phyloP scores from a whole-genome alignment of 2,329 filamentous ascomycete species.

The Capronia americana region DNA sequence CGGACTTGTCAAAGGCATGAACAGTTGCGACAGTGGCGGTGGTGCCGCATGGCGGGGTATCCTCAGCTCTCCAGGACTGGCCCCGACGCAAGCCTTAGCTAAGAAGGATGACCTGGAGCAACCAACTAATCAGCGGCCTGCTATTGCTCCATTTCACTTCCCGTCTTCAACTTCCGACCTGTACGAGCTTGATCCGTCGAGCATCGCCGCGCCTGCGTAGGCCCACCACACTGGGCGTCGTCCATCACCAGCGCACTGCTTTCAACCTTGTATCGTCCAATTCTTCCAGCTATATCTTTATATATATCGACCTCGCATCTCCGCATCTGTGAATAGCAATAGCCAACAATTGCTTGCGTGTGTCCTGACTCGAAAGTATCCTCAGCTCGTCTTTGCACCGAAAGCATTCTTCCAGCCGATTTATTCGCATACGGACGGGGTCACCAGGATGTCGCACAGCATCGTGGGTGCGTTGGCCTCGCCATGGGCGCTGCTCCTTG shows the following conservation, averaged over 20 bases:
- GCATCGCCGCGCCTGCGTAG: conserved; percentile 13
- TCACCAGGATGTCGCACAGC: conserved; percentile 27
- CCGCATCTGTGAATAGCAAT: background rate
- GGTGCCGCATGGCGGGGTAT: conserved; percentile 5
- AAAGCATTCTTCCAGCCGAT: background rate
- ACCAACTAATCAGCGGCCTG: conserved; percentile 1
- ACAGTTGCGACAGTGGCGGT: background rate
- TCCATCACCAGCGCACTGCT: conserved; percentile 28
- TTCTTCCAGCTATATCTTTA: background rate
- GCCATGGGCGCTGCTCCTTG: conserved; percentile 54
- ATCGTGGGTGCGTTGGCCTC: conserved; percentile 39
- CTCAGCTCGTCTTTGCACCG: background rate
- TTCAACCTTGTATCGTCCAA: conserved; percentile 6
- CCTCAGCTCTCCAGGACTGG: background rate
- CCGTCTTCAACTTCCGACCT: conserved; percentile 28
- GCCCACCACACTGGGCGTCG: conserved; percentile 6
- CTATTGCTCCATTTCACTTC: conserved; percentile 22
- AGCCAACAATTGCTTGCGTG: background rate
- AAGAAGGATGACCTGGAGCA: background rate
- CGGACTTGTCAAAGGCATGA: background rate
- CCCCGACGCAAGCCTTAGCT: background rate
- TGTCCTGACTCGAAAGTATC: background rate
- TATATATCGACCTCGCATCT: conserved; percentile 9
- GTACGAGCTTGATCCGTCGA: conserved; percentile 18
- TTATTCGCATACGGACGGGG: background rate